Base-by-base conservation (phyloP, 306 rosid genomes). In the Oemleria cerasiformis region DNA sequence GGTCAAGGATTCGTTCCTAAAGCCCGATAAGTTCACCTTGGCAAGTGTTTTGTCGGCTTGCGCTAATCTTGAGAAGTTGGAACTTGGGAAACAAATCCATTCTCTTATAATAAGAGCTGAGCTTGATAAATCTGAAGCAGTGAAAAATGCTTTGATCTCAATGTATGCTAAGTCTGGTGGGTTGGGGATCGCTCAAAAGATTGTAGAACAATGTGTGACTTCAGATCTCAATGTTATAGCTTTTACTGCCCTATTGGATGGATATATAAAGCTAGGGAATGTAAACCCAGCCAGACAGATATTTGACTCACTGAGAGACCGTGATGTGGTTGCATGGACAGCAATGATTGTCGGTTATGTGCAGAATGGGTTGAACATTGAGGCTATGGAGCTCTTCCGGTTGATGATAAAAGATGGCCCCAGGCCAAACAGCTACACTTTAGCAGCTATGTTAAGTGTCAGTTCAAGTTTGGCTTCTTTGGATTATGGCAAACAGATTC, bases 291-390 rank as follows among this genome's bases (percentile, higher is more conserved):
- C 96, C 5, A 79, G 96, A 83, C 83, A 87, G 78, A 88, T 92
- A 83, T 92, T 92, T 80, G 87, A 85, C 67, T 84, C 87, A 9
- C 77, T 92, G 70, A 75, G 79, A 76, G 72, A 82, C 39, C 75
- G 71, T 23, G 98, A 92, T 72, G 88, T 90, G 56, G 82, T 92
- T 79, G 93, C 89, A 1, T 90, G 97, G 97, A 92, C 98, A 20
- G 93, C 97, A 45, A 88, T 92, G 96, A 87, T 92, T 62, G 98
- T 88, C 43, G 98, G 98, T 74, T 88, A 86, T 53, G 77, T 83
- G 43, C 92, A 81, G 68, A 93, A 88, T 73, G 89, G 96, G 23
- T 84, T 93, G 60, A 67, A 81, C 70, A 77, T 67, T 6, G 89
- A 86, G 34, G 96, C 97, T 51, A 50, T 88, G 68, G 88, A 78